phyloP scores from a whole-genome alignment of 2,329 filamentous ascomycete species.

The Fusarium brevicatenulatum region DNA sequence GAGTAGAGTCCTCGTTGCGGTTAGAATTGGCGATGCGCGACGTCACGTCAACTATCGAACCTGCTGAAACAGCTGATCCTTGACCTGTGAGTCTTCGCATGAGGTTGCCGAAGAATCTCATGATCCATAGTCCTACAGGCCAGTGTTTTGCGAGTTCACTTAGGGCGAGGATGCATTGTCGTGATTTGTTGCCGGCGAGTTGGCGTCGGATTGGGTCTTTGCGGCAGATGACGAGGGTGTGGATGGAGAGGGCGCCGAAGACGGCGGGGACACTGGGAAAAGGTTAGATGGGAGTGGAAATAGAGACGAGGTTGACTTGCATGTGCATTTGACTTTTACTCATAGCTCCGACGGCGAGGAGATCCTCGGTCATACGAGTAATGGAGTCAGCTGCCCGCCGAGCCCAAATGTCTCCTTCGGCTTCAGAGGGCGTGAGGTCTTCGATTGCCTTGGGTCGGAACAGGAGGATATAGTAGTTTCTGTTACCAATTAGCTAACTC shows the following conservation, averaged over 20 bases:
- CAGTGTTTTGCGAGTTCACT: constrained; percentile 30
- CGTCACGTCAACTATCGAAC: constrained; percentile 15
- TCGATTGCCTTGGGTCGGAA: constrained; percentile 20
- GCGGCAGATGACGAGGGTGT: constrained; percentile 32
- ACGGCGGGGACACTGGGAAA: constrained; percentile 12
- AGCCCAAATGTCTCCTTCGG: constrained; percentile 6
- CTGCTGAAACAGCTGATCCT: constrained; percentile 6
- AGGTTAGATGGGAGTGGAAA: background rate
- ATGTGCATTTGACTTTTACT: constrained; percentile 25
- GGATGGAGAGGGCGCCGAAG: constrained; percentile 35
- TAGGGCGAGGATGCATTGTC: constrained; percentile 36
- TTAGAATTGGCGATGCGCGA: constrained; percentile 10
- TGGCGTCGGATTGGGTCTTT: constrained; percentile 28
- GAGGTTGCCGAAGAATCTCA: constrained; percentile 32
- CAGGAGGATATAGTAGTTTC: constrained; percentile 25
- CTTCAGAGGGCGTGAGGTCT: background rate
- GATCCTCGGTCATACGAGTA: constrained; percentile 30
- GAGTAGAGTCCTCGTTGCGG: background rate
- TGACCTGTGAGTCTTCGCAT: constrained; percentile 27
- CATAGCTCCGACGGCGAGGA: constrained; percentile 17
- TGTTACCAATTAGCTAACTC: too few relatives aligned
- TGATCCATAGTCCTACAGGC: constrained; percentile 36
- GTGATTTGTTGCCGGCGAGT: constrained; percentile 36
- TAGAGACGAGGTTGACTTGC: background rate
- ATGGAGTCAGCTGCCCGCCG: constrained; percentile 29